Evolutionary conservation across 169 alveolate species (phyloP), one percentile per base, ranked within the genome.

Genomic region (Cryptosporidium canis): DNA sequence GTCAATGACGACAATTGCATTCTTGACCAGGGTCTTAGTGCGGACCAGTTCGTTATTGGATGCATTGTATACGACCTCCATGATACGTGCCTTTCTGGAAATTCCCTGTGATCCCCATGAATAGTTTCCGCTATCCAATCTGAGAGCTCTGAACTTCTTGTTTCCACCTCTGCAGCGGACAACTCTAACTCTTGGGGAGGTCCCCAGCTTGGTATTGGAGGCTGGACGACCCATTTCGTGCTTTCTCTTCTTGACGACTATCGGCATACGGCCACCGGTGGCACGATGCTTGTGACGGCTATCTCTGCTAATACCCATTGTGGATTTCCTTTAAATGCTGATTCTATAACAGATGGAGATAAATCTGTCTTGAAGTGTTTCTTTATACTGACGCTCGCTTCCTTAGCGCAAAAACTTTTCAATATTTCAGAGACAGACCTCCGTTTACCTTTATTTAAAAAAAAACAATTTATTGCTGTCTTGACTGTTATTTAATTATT

Each of bases 261-360:
- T 95, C 91, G 99, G 99, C 96, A 96, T 96, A 71, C 99, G 97
- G 43, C 99, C 99, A 90, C 99, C 99, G 55, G 99, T 98, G 83
- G 95, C 94, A 92, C 99, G 97, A 93, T 98, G 97, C 93, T 98
- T 98, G 95, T 97, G 99, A 92, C 99, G 96, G 77, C 99, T 95
- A 94, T 98, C 99, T 90, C 99, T 95, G 51, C 99, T 94, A 92
- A 98, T 98, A 90, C 99, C 99, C 99, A 98, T 98, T 85, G 72
- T 56, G 64, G 35, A 43, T 21, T 55, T 29, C 45, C n/a, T 61
- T 5, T 35, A 61, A 61, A 61, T 61, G n/a, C 33, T 35, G n/a
- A 29, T 61, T 44, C 68, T 61, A 31, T 31, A 61, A 61, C 68
- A 61, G 68, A 61, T 61, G 68, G 68, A 61, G 68, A 35, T 61